A percentile compares a stretch with the other conserved stretches of the same genome.
phyloP scores from a whole-genome alignment of 1,284 basidiomycete species.

The Cutaneotrichosporon curvatum region DNA sequence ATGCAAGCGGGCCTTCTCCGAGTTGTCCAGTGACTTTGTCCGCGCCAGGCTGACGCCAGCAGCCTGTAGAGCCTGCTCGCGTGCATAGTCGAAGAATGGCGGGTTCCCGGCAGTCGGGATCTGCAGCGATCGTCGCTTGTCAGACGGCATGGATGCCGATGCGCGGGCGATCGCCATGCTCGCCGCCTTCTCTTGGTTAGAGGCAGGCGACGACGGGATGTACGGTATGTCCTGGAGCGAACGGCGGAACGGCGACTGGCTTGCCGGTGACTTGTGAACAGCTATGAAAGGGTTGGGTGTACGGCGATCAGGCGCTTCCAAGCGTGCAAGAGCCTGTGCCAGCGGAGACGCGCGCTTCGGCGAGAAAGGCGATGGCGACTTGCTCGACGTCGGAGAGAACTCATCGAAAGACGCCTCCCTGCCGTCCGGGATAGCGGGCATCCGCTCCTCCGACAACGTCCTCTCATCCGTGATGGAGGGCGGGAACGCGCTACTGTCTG shows the following conservation, averaged over 20 bases:
- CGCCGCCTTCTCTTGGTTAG: conserved; percentile 11
- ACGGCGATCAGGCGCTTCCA: conserved; percentile 4
- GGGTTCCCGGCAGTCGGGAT: background rate
- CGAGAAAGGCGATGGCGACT: conserved; percentile 2
- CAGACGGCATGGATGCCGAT: conserved; percentile 11
- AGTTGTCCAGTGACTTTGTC: conserved; percentile 9
- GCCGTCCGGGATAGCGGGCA: no score
- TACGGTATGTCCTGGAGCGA: conserved; percentile 17
- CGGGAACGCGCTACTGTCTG: conserved; percentile 6
- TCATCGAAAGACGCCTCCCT: background rate
- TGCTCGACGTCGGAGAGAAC: background rate
- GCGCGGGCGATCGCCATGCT: conserved; percentile 13
- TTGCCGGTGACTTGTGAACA: conserved; percentile 1
- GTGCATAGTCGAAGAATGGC: background rate
- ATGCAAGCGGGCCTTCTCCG: conserved; percentile 4
- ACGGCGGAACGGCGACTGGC: conserved; percentile 11
- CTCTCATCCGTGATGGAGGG: conserved; percentile 9
- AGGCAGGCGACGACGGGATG: conserved; percentile 10
- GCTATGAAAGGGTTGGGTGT: background rate
- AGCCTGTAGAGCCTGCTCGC: conserved; percentile 6
- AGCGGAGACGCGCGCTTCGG: conserved; percentile 14
- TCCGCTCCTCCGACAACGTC: no score
- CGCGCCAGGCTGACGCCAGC: conserved; percentile 8
- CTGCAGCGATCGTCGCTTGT: conserved; percentile 15
- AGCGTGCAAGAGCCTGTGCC: conserved; percentile 10